These are phyloP conservation scores for Colletotrichum filicis DNA, from an alignment of 2,329 filamentous ascomycete species.

Conservation along the genomic window DNA sequence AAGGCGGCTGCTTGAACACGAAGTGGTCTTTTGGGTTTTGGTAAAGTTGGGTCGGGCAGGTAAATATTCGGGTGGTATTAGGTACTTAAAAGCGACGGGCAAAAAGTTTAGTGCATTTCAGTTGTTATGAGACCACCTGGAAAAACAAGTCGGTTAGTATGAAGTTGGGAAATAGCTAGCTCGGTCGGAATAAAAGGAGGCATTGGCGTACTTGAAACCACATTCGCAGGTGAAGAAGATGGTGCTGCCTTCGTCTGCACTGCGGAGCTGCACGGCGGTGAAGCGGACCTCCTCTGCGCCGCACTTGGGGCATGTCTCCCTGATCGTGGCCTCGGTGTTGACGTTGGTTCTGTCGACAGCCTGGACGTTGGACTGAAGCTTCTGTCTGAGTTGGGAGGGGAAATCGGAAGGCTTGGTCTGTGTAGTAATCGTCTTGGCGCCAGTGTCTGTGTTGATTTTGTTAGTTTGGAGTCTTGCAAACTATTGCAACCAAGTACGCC, in stretches of 20 bases:
- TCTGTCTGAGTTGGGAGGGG: slow-evolving; percentile 87
- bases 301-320: slow-evolving; percentile 82
- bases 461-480: neutral
- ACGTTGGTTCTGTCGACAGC: slow-evolving; percentile 81
- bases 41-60: slow-evolving; percentile 25
- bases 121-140: slow-evolving; percentile 70
- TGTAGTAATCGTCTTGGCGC: slow-evolving; percentile 81
- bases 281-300: slow-evolving; percentile 85
- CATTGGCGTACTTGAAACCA: slow-evolving; percentile 76
- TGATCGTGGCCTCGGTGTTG: slow-evolving; percentile 75
- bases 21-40: slow-evolving; percentile 16
- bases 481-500: neutral
- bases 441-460: slow-evolving; percentile 66
- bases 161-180: slow-evolving; percentile 7
- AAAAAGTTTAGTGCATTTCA: slow-evolving; percentile 46
- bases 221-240: slow-evolving; percentile 92
- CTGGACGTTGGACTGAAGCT: slow-evolving; percentile 85
- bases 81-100: slow-evolving; percentile 30
- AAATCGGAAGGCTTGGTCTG: slow-evolving; percentile 91
- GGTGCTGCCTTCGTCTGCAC: slow-evolving; percentile 95
- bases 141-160: slow-evolving; percentile 40
- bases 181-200: slow-evolving; percentile 14
- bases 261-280: slow-evolving; percentile 85
- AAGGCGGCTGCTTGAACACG: slow-evolving; percentile 51
- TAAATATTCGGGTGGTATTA: slow-evolving; percentile 35